Conservation (phyloP, 129 eudicot species). For the Tagetes patula region DNA sequence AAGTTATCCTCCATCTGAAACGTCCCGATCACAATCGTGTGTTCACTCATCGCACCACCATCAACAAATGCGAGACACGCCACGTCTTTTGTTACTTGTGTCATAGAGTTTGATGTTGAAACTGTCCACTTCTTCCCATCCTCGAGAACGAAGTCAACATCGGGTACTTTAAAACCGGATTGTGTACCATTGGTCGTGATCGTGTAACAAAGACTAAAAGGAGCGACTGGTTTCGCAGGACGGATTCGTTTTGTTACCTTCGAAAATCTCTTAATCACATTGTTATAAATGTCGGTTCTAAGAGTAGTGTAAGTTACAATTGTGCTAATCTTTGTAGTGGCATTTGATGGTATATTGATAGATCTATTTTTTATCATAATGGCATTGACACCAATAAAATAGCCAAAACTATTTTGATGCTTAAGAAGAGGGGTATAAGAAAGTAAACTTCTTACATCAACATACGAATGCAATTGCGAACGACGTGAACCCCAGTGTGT, state of each 20-base stretch:
- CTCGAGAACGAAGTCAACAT: slow-evolving; percentile 18
- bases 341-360: slow-evolving; percentile 3
- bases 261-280: slow-evolving; percentile 12
- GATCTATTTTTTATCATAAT: slow-evolving; percentile 15
- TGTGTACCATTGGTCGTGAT: not conserved
- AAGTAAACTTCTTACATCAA: slow-evolving; percentile 22
- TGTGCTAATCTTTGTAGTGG: slow-evolving; percentile 34
- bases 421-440: slow-evolving; percentile 27
- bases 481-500: not conserved
- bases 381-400: slow-evolving; percentile 9
- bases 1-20: slow-evolving; percentile 42
- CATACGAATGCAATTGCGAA: not conserved
- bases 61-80: slow-evolving; percentile 43
- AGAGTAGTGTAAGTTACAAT: slow-evolving; percentile 34
- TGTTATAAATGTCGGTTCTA: slow-evolving; percentile 28
- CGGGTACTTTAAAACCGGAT: slow-evolving; percentile 28
- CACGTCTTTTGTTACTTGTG: slow-evolving; percentile 23
- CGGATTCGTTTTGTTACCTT: slow-evolving; percentile 12
- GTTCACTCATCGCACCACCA: slow-evolving; percentile 31
- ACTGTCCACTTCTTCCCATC: slow-evolving; percentile 35
- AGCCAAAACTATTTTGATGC: slow-evolving; percentile 9
- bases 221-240: slow-evolving; percentile 5
- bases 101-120: slow-evolving; percentile 37
- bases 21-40: slow-evolving; percentile 38
- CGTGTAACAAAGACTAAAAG: slow-evolving; percentile 32